Evolutionary conservation across 495 filamentous ascomycete genomes (phyloP).

Genomic region (Penicillium canescens): DNA sequence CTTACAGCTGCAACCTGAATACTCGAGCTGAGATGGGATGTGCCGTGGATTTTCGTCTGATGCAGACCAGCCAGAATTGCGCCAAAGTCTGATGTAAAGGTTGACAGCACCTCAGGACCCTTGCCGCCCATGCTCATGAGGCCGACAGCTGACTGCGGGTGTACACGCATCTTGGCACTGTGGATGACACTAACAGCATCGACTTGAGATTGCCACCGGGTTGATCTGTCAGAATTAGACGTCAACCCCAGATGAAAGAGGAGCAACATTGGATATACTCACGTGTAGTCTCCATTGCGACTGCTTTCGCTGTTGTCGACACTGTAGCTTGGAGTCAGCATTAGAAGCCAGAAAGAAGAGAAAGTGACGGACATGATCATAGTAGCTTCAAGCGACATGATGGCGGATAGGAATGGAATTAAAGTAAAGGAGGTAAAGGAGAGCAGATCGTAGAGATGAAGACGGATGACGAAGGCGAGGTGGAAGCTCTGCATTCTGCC

Average conservation of each 20-base stretch:
- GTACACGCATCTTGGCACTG: conserved; percentile 87
- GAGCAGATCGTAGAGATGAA: conserved; percentile 9
- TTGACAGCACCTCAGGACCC: conserved; percentile 93
- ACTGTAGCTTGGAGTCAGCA: conserved; percentile 44
- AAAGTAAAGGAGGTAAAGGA: conserved; percentile 4
- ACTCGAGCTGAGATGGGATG: conserved; percentile 81
- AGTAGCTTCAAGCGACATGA: conserved; percentile 71
- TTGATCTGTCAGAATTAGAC: conserved; percentile 58
- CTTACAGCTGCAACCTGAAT: conserved; percentile 93
- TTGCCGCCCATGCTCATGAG: conserved; percentile 99
- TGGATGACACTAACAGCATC: conserved; percentile 96
- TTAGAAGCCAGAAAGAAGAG: conserved; percentile 9
- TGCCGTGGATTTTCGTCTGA: conserved; percentile 88
- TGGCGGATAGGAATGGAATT: conserved; percentile 33
- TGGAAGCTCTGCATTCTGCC: conserved; percentile 32
- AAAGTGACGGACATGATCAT: conserved; percentile 65
- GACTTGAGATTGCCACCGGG: conserved; percentile 91
- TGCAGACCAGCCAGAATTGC: conserved; percentile 93
- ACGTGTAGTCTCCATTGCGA: conserved; percentile 90
- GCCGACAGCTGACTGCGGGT: conserved; percentile 95
- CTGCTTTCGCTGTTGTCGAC: conserved; percentile 98
- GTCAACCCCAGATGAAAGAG: background rate
- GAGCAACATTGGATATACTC: conserved; percentile 16
- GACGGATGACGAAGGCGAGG: conserved; percentile 14
- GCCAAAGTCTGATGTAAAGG: conserved; percentile 91